phyloP scores from a whole-genome alignment of 768 basidiomycete species.

The Pleurotus sapidus region DNA sequence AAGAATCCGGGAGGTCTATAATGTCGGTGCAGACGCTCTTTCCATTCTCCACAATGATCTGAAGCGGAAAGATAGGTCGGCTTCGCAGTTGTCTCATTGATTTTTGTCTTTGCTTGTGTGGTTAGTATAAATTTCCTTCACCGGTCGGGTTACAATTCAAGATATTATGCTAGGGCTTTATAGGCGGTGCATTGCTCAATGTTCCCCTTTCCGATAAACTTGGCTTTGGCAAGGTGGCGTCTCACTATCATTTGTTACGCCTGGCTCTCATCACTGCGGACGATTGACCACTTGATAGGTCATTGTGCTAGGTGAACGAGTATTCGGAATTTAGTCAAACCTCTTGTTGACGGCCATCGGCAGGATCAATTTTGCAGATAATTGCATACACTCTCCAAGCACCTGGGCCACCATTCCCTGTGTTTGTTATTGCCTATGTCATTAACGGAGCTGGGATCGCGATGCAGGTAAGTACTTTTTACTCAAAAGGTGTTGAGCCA shows the following conservation, averaged over 20 bases:
- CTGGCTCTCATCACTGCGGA: neutral
- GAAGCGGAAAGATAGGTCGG: slow-evolving; percentile 30
- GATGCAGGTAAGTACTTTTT: slow-evolving; percentile 24
- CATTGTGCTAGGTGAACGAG: slow-evolving; percentile 9
- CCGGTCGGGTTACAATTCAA: slow-evolving; percentile 7
- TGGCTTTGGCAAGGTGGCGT: slow-evolving; percentile 41
- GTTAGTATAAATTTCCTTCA: slow-evolving; percentile 28
- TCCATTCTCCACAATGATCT: slow-evolving; percentile 1
- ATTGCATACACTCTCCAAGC: slow-evolving; percentile 44
- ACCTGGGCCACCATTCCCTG: slow-evolving; percentile 52
- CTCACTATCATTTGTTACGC: neutral
- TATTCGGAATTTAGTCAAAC: neutral
- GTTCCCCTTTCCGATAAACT: slow-evolving; percentile 40
- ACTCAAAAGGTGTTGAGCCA: too few species aligned
- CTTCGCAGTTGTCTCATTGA: slow-evolving; percentile 55
- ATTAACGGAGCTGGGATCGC: slow-evolving; percentile 29
- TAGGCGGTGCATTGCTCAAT: slow-evolving; percentile 43
- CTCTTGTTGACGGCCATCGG: neutral
- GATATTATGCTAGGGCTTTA: slow-evolving; percentile 33
- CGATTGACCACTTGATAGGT: slow-evolving; percentile 10
- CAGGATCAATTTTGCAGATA: slow-evolving; percentile 41
- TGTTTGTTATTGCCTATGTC: slow-evolving; percentile 34
- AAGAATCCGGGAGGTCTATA: slow-evolving; percentile 57
- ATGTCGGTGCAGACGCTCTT: slow-evolving; percentile 34
- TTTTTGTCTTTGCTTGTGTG: slow-evolving; percentile 46